Base-by-base conservation (phyloP, 1,284 basidiomycete genomes). In the Cerrena zonata region DNA sequence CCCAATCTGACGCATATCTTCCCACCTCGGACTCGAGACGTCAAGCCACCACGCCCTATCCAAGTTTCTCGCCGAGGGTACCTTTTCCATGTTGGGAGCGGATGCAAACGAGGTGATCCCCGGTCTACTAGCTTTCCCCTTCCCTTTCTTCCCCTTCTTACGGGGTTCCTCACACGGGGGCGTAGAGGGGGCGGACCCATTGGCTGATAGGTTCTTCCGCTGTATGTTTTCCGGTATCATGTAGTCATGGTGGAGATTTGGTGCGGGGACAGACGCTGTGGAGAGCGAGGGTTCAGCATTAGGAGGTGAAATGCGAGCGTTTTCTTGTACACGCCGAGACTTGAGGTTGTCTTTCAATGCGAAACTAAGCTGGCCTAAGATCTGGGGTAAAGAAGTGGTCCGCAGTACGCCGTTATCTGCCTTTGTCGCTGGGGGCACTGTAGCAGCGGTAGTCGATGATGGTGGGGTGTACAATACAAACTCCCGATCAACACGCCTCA, bases 31-130 rank as follows among this genome's bases (percentile, higher is more conserved):
- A 59, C 87, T 94, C 18, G 89, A 80, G 2, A 97, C 83, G 64
- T 98, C 93, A 23, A 98, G 70, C 83, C 93, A 97, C 94, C 94
- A 97, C 11, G 89, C 84, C 50, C 61, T 61, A 49, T 58, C 49
- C 50, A 56, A 34, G 43, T 51, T 53, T n/a, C 47, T 25, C 50
- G 57, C 38, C 27, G 52, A 53, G 2, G 47, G 25, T 22, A 25
- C 46, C 23, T 34, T 5, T 7, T n/a, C n/a, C 10, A 47, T 3
- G 18, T 26, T 41, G 11, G 41, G 41, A 5, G 41, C 7, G 45
- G 23, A 38, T 40, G 50, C 39, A n/a, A n/a, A n/a, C n/a, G n/a
- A n/a, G 27, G 34, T 11, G 22, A 38, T 27, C 18, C 43, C 30
- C 12, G 42, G 34, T 30, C 21, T 36, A 23, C 19, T 40, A 24